phyloP scores from a whole-genome alignment of 805 yeast genomes.

The Vanderwaltozyma polyspora region DNA sequence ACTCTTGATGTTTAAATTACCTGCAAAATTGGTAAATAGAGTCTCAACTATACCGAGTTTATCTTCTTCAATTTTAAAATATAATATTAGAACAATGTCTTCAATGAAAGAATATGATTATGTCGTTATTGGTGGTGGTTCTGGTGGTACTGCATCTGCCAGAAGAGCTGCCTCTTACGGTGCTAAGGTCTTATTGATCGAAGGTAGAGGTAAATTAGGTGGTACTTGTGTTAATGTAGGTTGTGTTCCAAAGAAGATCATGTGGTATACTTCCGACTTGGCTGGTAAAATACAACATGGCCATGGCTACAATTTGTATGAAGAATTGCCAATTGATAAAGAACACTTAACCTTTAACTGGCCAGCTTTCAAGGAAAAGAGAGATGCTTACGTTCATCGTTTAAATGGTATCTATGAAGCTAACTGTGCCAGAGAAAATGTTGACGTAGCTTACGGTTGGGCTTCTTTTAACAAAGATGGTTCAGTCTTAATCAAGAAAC shows the following conservation, averaged over 20 bases:
- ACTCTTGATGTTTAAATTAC: no score
- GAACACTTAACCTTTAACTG: conserved; percentile 62
- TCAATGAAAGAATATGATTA: conserved; percentile 55
- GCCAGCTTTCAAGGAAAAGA: conserved; percentile 68
- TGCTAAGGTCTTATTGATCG: conserved; percentile 74
- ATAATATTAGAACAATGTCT: no score
- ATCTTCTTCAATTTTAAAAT: no score
- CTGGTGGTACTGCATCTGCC: conserved; percentile 98
- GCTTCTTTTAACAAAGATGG: conserved; percentile 66
- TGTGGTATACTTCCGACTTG: conserved; percentile 95
- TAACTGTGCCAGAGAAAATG: conserved; percentile 80
- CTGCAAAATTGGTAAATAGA: no score
- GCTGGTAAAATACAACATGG: conserved; percentile 70
- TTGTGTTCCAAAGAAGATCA: conserved; percentile 96
- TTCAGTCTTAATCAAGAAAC: conserved; percentile 64
- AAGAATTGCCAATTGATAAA: conserved; percentile 40
- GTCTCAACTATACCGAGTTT: no score
- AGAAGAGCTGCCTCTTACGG: conserved; percentile 94
- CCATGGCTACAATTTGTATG: conserved; percentile 69
- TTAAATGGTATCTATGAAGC: conserved; percentile 89
- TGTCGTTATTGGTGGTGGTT: conserved; percentile 96
- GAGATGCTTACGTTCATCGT: conserved; percentile 83
- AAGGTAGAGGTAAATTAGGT: conserved; percentile 73
- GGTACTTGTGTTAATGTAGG: conserved; percentile 99
- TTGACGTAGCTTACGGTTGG: conserved; percentile 75